phyloP scores from a whole-genome alignment of 2,329 filamentous ascomycete genomes.

The Clathrospora elynae region DNA sequence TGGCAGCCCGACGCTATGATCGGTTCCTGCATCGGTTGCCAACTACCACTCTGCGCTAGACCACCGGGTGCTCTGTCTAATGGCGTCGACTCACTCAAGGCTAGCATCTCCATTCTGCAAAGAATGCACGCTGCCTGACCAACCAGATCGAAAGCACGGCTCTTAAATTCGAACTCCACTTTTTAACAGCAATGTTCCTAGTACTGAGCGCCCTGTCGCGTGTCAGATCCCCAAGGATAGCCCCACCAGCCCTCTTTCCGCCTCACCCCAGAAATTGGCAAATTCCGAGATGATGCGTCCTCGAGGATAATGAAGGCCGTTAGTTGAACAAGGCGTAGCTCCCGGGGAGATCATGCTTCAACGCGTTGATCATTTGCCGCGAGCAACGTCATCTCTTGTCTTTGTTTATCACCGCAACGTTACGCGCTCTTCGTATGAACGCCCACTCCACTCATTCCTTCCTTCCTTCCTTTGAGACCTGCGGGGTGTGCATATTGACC shows the following conservation, averaged over 20 bases:
- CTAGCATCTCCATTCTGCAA: too few relatives aligned
- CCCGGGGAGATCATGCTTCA: conserved; percentile 4
- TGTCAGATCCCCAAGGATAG: conserved; percentile 3
- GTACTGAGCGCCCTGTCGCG: conserved; percentile 5
- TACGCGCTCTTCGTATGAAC: neutral
- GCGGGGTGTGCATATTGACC: conserved; percentile 6
- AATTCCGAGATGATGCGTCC: conserved; percentile 4
- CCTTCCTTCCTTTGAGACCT: neutral
- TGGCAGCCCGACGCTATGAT: neutral
- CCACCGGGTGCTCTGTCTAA: neutral
- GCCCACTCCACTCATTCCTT: conserved; percentile 2
- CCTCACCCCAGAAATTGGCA: neutral
- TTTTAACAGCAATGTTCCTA: conserved; percentile 2
- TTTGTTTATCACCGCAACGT: neutral
- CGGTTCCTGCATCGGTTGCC: neutral
- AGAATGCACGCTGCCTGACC: too few relatives aligned
- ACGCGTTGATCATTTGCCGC: neutral
- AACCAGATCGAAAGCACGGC: too few relatives aligned
- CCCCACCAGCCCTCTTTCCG: conserved; percentile 4
- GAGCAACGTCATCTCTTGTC: neutral
- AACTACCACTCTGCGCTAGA: neutral
- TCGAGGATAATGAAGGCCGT: conserved; percentile 2
- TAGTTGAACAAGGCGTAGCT: neutral
- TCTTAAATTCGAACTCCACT: conserved; percentile 1
- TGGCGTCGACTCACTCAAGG: too few relatives aligned